phyloP scores from a whole-genome alignment of 164 flowering plant species.

The Hamamelis virginiana region DNA sequence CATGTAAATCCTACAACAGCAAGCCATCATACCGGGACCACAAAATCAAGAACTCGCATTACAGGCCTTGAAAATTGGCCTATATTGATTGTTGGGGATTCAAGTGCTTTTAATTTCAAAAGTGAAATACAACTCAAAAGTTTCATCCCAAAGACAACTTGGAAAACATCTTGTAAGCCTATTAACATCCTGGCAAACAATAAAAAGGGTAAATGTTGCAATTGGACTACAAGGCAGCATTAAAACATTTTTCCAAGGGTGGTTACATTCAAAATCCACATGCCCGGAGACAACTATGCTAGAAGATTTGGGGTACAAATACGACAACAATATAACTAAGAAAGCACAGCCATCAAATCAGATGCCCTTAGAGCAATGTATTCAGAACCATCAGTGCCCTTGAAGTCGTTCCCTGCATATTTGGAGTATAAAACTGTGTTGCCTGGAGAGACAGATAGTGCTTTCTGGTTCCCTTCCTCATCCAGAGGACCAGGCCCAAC shows the following conservation, averaged over 20 bases:
- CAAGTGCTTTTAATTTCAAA: too few relatives aligned
- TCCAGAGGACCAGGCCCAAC: constrained; percentile 87
- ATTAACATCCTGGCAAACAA: too few relatives aligned
- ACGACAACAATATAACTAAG: constrained; percentile 28
- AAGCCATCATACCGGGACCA: too few relatives aligned
- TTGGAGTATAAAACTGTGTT: constrained; percentile 83
- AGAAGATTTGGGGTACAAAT: not conserved
- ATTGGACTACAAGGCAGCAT: not conserved
- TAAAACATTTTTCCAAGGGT: not conserved
- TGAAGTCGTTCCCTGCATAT: constrained; percentile 90
- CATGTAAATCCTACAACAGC: too few relatives aligned
- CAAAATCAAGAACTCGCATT: too few relatives aligned
- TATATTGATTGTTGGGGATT: too few relatives aligned
- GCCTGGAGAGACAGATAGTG: constrained; percentile 56
- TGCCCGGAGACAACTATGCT: constrained; percentile 11
- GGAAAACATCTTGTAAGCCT: too few relatives aligned
- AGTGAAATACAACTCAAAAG: too few relatives aligned
- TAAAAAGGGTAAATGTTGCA: not conserved
- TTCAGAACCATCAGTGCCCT: constrained; percentile 73
- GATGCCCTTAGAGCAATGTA: constrained; percentile 85
- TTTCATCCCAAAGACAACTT: too few relatives aligned
- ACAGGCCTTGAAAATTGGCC: too few relatives aligned
- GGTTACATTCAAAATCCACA: constrained; percentile 14
- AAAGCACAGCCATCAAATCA: constrained; percentile 84
- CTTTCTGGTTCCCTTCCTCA: constrained; percentile 73